These are phyloP conservation scores for Trichoderma afroharzianum DNA, from an alignment of 2,329 filamentous ascomycete genomes.

Conservation along the genomic window DNA sequence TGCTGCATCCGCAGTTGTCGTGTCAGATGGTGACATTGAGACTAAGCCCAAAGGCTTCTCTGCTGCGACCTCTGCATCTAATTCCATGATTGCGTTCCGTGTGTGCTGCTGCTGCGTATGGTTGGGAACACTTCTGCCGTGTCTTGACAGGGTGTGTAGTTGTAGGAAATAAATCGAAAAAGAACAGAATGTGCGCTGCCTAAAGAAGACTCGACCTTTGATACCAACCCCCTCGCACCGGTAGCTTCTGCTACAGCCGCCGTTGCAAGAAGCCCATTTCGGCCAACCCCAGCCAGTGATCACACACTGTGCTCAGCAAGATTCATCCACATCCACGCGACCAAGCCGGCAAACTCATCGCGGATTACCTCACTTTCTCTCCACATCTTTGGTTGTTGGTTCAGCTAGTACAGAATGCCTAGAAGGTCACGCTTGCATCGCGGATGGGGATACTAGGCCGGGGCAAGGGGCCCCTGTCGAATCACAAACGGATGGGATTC, in stretches of 20 bases:
- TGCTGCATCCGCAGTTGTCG: neutral
- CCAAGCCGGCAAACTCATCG: neutral
- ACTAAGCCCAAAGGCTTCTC: slow-evolving; percentile 7
- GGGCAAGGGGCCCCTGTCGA: neutral
- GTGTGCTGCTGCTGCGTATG: neutral
- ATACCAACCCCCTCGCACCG: neutral
- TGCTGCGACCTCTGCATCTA: neutral
- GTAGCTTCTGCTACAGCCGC: neutral
- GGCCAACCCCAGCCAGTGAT: neutral
- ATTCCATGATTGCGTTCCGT: neutral
- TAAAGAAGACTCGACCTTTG: neutral
- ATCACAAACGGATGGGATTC: neutral
- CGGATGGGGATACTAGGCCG: neutral
- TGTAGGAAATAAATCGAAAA: neutral
- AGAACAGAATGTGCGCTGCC: neutral
- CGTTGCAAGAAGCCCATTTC: neutral
- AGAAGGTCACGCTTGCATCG: neutral
- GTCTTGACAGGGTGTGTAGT: slow-evolving; percentile 2
- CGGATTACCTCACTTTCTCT: neutral
- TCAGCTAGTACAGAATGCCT: neutral
- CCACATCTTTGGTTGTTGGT: neutral
- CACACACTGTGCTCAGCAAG: neutral
- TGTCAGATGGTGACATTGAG: neutral
- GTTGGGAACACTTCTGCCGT: neutral
- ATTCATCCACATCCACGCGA: neutral